A percentile compares a stretch with the other conserved stretches of the same genome.
Evolutionary conservation across 352 stramenopile species (phyloP).

Genomic region (Globisporangium apiculatum): DNA sequence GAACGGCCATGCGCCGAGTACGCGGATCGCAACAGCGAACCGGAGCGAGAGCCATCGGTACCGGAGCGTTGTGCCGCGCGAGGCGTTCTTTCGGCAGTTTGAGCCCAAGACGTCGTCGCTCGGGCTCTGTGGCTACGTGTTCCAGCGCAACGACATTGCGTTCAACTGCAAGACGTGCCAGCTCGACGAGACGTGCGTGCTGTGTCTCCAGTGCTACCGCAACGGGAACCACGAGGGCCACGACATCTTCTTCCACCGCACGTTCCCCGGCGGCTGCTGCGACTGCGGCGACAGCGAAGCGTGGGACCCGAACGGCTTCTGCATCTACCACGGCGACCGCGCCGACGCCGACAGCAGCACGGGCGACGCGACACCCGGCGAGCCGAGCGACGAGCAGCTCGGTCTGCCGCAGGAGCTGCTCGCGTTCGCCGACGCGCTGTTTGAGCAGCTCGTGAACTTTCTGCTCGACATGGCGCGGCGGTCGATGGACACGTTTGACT

Average conservation of each 20-base stretch:
- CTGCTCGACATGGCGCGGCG: constrained; percentile 64
- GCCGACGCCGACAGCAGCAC: constrained; percentile 12
- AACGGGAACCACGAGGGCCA: constrained; percentile 93
- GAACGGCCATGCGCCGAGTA: neutral
- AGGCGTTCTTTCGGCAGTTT: constrained; percentile 56
- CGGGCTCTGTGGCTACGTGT: constrained; percentile 93
- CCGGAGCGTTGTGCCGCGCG: constrained; percentile 23
- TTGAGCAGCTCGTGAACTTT: constrained; percentile 64
- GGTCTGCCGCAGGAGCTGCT: constrained; percentile 36
- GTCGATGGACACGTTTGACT: constrained; percentile 69
- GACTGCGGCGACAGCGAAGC: constrained; percentile 98
- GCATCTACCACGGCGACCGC: constrained; percentile 76
- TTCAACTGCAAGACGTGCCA: constrained; percentile 99
- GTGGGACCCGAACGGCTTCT: constrained; percentile 94
- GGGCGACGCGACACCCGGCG: constrained; percentile 10
- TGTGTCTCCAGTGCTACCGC: constrained; percentile 95
- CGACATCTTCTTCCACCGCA: constrained; percentile 87
- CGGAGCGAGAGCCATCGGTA: constrained; percentile 11
- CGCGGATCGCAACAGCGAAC: constrained; percentile 1
- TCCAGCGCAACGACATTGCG: constrained; percentile 95
- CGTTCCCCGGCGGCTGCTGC: constrained; percentile 87
- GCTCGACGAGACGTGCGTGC: constrained; percentile 95
- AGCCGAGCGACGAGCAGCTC: constrained; percentile 15
- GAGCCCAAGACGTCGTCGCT: constrained; percentile 45
- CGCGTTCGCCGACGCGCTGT: constrained; percentile 50